Evolutionary conservation across 176 grass and related monocot species (phyloP), one percentile per base, ranked within the genome.

Genomic region (Ananas comosus): DNA sequence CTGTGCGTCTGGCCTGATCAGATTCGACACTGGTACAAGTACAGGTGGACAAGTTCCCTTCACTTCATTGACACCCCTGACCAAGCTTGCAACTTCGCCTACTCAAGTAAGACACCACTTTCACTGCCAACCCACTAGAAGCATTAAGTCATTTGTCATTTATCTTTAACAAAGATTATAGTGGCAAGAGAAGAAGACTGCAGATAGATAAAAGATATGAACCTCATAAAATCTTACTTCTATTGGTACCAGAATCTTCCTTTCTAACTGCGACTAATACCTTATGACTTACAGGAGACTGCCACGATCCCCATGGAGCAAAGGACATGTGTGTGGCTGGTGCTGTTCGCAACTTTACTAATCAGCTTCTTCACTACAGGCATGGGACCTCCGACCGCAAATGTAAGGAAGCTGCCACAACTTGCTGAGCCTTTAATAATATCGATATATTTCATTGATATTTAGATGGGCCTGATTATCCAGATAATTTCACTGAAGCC

Each of bases 61-160:
- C 92, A 96, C 72, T 96, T 96, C 88, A 88, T 96, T 14, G 85
- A 96, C 83, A 91, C 85, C 66, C 91, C 88, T 19, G 88, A 96
- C 81, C 12, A 86, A 64, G 85, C 78, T 23, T 96, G 92, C 88
- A 88, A 18, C 72, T 96, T 91, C 28, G 72, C 63, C 80, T 96
- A 96, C 78, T 72, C 83, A 13, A 83, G 92, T 96, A 80, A 28
- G 77, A 19, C 56, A 18, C 16, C 9, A 61, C 9, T 61, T 61
- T 61, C 56, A 61, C 4, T 18, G 21, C 4, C 16, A 61, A 19
- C 16, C 56, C 7, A 18, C 17, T 17, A 57, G n/a, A 57, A 16
- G 53, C 53, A 57, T 17, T 57, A 13, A 48, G 18, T 52, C 12
- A 33, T 42, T n/a, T 42, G 10, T 66, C 28, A 27, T 66, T 66